These are phyloP conservation scores for Cydonia oblonga DNA, from an alignment of 331 rosid species.

Conservation along the genomic window DNA sequence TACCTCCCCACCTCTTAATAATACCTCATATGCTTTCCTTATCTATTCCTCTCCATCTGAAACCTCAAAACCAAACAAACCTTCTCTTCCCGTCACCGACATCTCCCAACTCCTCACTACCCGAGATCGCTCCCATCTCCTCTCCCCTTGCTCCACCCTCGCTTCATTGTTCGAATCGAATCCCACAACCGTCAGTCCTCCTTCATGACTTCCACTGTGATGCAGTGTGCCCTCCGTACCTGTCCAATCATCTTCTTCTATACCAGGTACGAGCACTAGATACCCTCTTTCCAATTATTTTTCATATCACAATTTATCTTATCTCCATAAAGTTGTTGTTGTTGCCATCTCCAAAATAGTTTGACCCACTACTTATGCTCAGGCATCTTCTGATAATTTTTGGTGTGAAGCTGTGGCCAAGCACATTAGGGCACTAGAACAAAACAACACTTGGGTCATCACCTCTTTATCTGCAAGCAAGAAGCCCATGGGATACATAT, in stretches of 20 bases:
- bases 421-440: background rate
- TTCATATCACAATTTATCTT: background rate
- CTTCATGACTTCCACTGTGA: background rate
- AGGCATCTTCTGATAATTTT: background rate
- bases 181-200: background rate
- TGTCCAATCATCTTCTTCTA: background rate
- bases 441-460: background rate
- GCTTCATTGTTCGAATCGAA: too few species aligned
- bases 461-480: background rate
- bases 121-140: background rate
- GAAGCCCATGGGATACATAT: background rate
- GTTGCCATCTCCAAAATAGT: background rate
- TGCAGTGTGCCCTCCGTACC: background rate
- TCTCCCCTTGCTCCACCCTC: background rate
- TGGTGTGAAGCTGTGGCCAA: background rate
- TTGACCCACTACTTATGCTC: background rate
- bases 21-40: background rate
- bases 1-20: background rate
- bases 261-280: background rate
- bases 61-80: background rate
- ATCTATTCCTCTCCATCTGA: background rate
- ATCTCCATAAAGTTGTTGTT: background rate
- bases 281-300: background rate
- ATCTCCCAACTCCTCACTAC: background rate
- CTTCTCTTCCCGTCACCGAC: fast-evolving